Evolutionary conservation across 1,284 basidiomycete genomes (phyloP), one percentile per base, ranked within the genome.

Genomic region (Ustilago loliicola): DNA sequence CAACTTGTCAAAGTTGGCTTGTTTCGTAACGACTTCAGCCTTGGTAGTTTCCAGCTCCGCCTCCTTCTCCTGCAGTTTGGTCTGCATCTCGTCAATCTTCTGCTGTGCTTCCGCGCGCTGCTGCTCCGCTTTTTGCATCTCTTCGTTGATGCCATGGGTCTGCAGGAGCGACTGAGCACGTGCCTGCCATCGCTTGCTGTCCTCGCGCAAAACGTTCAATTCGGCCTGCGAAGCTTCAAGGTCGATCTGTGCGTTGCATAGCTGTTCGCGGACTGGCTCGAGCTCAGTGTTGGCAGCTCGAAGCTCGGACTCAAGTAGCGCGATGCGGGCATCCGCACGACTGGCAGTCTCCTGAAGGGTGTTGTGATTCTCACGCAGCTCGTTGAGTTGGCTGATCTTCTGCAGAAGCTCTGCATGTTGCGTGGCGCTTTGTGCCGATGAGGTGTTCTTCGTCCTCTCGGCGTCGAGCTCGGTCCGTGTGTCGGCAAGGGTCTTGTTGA

Each of bases 401-500:
- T 95, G 93, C 47, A 96, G 88, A 50, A 96, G 90, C 84, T 95
- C 93, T 15, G 91, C 90, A 77, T 96, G 94, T 81, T 95, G 93
- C 0, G 34, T 54, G n/a, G 92, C 91, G 2, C 92, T 92, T 0
- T 91, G 89, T 51, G 82, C 90, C 15, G 71, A 71, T 2, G 72
- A 36, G 19, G 64, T 69, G 57, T 59, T 72, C 53, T 72, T 72
- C 50, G 64, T 54, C 19, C 79, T 67, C 47, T 83, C 77, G 42
- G 71, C 51, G 17, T 77, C 70, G 2, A 88, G 79, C 42, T 85
- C 77, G 36, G 77, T 73, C 34, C 93, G 89, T 2, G 91, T 90
- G 69, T 93, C 93, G 57, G 93, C 91, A 72, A 95, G 87, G 47
- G 88, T 90, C 72, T 91, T 90, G 29, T 89, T 89, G 55, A 94